These are phyloP conservation scores for Neurospora terricola DNA, from an alignment of 495 filamentous ascomycete genomes.

Conservation along the genomic window DNA sequence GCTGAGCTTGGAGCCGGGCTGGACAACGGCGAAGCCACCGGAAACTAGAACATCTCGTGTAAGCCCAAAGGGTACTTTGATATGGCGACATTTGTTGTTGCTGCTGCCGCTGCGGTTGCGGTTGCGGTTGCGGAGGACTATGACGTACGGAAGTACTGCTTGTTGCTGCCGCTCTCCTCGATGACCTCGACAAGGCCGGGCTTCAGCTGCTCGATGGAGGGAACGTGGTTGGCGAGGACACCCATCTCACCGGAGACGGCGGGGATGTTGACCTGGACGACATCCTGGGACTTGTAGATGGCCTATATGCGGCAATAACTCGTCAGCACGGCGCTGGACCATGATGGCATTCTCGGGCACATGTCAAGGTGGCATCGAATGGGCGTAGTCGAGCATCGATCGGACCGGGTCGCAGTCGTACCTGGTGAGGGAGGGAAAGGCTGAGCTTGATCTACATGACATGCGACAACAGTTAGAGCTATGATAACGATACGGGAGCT, in stretches of 20 bases:
- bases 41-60: conserved; percentile 51
- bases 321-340: conserved; percentile 12
- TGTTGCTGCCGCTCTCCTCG: conserved; percentile 82
- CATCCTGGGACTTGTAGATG: conserved; percentile 52
- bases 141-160: conserved; percentile 94
- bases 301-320: conserved; percentile 43
- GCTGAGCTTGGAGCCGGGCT: conserved; percentile 88
- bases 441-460: conserved; percentile 84
- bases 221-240: conserved; percentile 97
- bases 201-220: conserved; percentile 97
- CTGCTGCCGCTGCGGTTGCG: background rate
- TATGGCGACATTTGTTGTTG: background rate
- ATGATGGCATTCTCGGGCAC: background rate
- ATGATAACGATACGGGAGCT: conserved; percentile 5
- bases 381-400: background rate
- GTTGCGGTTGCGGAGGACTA: background rate
- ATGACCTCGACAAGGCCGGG: conserved; percentile 91
- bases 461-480: conserved; percentile 8
- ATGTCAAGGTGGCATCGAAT: background rate
- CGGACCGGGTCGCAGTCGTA: conserved; percentile 38
- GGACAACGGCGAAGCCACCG: conserved; percentile 92
- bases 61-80: conserved; percentile 9
- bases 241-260: conserved; percentile 99
- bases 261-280: conserved; percentile 96
- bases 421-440: conserved; percentile 95